Evolutionary conservation across 768 basidiomycete species (phyloP).

Genomic region (Suillus subluteus): DNA sequence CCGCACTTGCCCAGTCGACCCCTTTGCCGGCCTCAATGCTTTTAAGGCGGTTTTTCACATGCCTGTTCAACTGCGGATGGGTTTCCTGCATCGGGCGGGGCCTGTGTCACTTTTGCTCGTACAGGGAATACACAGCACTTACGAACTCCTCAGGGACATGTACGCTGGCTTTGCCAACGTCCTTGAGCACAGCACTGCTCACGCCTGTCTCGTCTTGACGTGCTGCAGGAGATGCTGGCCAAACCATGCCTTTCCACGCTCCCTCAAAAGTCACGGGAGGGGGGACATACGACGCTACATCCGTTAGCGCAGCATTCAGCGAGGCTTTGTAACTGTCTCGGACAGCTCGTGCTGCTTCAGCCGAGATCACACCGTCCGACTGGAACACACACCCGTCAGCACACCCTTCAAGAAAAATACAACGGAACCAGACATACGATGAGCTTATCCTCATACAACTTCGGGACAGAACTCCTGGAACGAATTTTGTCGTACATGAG

Average conservation of each 20-base stretch:
- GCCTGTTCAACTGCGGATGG: constrained; percentile 76
- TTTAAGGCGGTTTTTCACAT: constrained; percentile 76
- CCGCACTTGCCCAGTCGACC: constrained; percentile 89
- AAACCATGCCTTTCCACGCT: constrained; percentile 64
- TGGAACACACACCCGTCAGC: constrained; percentile 10
- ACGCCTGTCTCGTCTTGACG: constrained; percentile 73
- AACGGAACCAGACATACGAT: constrained; percentile 49
- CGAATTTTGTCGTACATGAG: constrained; percentile 91
- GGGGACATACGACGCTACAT: constrained; percentile 51
- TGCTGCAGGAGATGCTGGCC: constrained; percentile 63
- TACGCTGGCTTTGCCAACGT: constrained; percentile 73
- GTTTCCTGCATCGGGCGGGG: constrained; percentile 56
- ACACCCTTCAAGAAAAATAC: not conserved
- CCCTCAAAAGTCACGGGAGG: constrained; percentile 58
- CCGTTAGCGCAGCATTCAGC: constrained; percentile 64
- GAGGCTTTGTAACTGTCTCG: constrained; percentile 62
- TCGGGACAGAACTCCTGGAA: constrained; percentile 74
- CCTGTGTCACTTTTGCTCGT: not conserved
- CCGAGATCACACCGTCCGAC: constrained; percentile 46
- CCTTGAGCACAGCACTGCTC: constrained; percentile 47
- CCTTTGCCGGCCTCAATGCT: constrained; percentile 70
- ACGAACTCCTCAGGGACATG: constrained; percentile 63
- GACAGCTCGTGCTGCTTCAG: constrained; percentile 49
- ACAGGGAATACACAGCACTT: constrained; percentile 30
- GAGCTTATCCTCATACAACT: constrained; percentile 80